phyloP scores from a whole-genome alignment of 352 stramenopile genomes.

The Pythium myriotylum region DNA sequence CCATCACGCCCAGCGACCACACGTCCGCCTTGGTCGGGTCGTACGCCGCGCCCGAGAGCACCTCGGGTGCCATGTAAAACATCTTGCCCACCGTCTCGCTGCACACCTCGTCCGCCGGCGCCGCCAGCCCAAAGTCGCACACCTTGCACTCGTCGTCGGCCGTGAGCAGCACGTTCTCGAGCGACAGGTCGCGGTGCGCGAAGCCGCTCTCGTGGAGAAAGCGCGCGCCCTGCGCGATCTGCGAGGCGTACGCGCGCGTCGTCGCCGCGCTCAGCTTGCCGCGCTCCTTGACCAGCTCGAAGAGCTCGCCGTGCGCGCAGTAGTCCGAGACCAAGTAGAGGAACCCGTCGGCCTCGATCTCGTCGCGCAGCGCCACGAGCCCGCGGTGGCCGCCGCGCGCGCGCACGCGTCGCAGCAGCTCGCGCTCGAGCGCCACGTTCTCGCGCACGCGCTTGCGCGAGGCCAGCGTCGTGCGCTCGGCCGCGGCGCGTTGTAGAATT shows the following conservation, averaged over 20 bases:
- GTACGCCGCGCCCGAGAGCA: constrained; percentile 63
- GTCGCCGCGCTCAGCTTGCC: constrained; percentile 41
- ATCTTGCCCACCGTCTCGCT: too few species aligned
- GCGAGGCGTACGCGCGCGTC: constrained; percentile 56
- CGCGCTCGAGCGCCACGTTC: constrained; percentile 77
- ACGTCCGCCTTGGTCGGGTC: constrained; percentile 77
- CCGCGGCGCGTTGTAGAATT: constrained; percentile 64
- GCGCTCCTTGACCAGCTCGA: constrained; percentile 54
- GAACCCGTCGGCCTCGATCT: constrained; percentile 80
- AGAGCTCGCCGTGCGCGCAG: constrained; percentile 70
- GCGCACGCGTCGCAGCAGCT: constrained; percentile 65
- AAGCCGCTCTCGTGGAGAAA: constrained; percentile 75
- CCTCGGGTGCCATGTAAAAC: constrained; percentile 88
- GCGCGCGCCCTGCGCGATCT: constrained; percentile 71
- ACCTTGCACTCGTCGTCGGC: constrained; percentile 74
- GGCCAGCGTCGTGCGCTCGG: constrained; percentile 52
- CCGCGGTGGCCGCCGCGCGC: constrained; percentile 62
- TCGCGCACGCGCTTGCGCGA: constrained; percentile 78
- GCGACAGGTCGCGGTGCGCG: too few species aligned
- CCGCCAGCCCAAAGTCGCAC: constrained; percentile 80
- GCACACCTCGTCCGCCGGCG: constrained; percentile 39
- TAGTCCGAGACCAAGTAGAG: constrained; percentile 81
- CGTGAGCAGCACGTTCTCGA: constrained; percentile 85
- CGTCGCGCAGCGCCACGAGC: constrained; percentile 68
- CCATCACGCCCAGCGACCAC: constrained; percentile 85